Evolutionary conservation across 1,284 basidiomycete genomes (phyloP).

Genomic region (Apiotrichum laibachii): DNA sequence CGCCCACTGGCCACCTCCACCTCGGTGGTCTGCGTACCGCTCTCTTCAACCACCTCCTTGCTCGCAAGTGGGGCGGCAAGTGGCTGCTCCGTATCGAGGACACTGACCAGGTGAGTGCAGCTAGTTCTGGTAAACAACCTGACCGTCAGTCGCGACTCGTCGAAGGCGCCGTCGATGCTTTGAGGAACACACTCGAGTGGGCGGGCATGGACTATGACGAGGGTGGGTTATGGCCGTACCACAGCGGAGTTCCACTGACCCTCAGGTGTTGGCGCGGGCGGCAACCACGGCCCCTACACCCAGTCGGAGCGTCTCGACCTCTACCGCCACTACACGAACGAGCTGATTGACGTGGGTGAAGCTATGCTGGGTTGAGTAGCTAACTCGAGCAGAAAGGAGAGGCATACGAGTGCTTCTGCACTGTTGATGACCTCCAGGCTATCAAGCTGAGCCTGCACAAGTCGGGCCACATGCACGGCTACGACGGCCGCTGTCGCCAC

Average conservation of each 20-base stretch:
- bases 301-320: slow-evolving; percentile 88
- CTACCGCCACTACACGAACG: slow-evolving; percentile 70
- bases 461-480: slow-evolving; percentile 69
- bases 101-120: slow-evolving; percentile 71
- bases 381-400: slow-evolving; percentile 64
- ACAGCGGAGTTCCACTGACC: no score
- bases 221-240: no score
- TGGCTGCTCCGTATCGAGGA: slow-evolving; percentile 92
- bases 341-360: slow-evolving; percentile 66
- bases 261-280: slow-evolving; percentile 68
- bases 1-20: slow-evolving; percentile 91
- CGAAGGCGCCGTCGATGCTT: slow-evolving; percentile 75
- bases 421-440: slow-evolving; percentile 63
- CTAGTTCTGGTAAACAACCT: slow-evolving; percentile 3
- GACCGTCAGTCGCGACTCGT: slow-evolving; percentile 67
- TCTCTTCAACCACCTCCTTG: slow-evolving; percentile 85
- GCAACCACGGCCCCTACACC: slow-evolving; percentile 73
- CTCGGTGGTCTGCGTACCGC: slow-evolving; percentile 95
- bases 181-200: slow-evolving; percentile 78
- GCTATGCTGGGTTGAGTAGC: not conserved
- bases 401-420: slow-evolving; percentile 95
- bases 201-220: slow-evolving; percentile 90
- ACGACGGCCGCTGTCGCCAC: slow-evolving; percentile 81
- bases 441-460: slow-evolving; percentile 68
- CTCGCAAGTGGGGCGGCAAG: slow-evolving; percentile 73